Evolutionary conservation across 2,329 filamentous ascomycete genomes (phyloP).

Genomic region (Myriangium duriaei): DNA sequence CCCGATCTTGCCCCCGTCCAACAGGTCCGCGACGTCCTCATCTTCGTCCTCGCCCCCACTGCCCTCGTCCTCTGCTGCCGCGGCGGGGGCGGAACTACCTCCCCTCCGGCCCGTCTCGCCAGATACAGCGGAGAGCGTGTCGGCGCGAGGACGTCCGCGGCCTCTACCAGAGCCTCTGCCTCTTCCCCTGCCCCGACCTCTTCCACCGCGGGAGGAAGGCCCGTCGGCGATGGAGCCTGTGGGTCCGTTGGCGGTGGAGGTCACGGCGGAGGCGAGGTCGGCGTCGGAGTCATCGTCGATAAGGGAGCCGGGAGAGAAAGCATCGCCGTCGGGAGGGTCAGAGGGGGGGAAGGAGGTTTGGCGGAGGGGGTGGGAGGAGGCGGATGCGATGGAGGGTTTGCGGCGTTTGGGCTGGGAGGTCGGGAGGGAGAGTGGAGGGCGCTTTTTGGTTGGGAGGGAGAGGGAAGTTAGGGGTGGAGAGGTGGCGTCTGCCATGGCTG

Average conservation of each 20-base stretch:
- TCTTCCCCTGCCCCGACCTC: slow-evolving; percentile 29
- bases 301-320: slow-evolving; percentile 12
- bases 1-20: slow-evolving; percentile 38
- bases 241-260: slow-evolving; percentile 6
- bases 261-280: slow-evolving; percentile 23
- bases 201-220: slow-evolving; percentile 18
- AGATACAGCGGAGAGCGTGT: slow-evolving; percentile 10
- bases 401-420: slow-evolving; percentile 48
- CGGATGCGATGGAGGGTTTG: slow-evolving; percentile 53
- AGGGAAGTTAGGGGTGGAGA: slow-evolving; percentile 11
- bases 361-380: slow-evolving; percentile 56
- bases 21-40: slow-evolving; percentile 46
- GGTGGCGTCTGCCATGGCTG: slow-evolving; percentile 2
- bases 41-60: slow-evolving; percentile 39
- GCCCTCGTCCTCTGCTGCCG: slow-evolving; percentile 31
- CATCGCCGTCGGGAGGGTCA: slow-evolving; percentile 21
- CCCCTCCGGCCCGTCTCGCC: slow-evolving; percentile 9
- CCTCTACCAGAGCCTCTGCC: slow-evolving; percentile 9
- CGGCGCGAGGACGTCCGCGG: slow-evolving; percentile 10
- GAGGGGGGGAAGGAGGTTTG: slow-evolving; percentile 67
- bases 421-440: slow-evolving; percentile 42
- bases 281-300: slow-evolving; percentile 18
- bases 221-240: background rate
- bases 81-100: slow-evolving; percentile 6
- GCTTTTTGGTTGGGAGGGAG: slow-evolving; percentile 49